A percentile compares a stretch with the other conserved stretches of the same genome.
Conservation (phyloP, 1,139 yeast genomes). For the Suhomyces bolitotheri region DNA sequence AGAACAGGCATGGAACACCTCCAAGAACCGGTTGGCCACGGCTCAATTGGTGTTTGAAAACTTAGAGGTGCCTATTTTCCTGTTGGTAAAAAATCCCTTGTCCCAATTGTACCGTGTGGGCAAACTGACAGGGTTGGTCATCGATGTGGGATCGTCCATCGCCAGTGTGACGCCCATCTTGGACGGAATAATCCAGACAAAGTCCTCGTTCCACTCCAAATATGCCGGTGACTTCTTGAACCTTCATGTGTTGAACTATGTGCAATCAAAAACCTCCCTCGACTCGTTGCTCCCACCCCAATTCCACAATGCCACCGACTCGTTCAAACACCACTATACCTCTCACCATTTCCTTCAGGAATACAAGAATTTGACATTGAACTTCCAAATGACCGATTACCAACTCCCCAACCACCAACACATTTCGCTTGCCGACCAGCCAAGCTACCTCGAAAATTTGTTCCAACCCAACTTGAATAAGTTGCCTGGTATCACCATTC, state of each 20-base stretch:
- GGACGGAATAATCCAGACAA: constrained; percentile 66
- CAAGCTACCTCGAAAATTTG: constrained; percentile 50
- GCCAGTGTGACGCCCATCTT: constrained; percentile 68
- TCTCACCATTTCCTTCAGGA: constrained; percentile 46
- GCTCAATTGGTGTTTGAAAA: constrained; percentile 66
- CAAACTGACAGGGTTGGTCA: constrained; percentile 63
- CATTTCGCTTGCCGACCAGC: constrained; percentile 38
- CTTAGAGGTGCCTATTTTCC: constrained; percentile 64
- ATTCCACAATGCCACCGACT: constrained; percentile 33
- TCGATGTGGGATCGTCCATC: constrained; percentile 65
- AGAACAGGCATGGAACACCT: constrained; percentile 62
- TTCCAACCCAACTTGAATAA: constrained; percentile 51
- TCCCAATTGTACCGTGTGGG: constrained; percentile 72
- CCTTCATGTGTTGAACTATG: constrained; percentile 49
- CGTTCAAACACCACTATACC: constrained; percentile 49
- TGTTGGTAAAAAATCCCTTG: constrained; percentile 67
- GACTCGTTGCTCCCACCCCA: constrained; percentile 32
- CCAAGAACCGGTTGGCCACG: constrained; percentile 50
- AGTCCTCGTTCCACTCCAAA: constrained; percentile 59
- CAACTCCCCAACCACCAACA: constrained; percentile 50
- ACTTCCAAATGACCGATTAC: constrained; percentile 32
- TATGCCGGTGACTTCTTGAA: constrained; percentile 73
- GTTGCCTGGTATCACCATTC: constrained; percentile 27
- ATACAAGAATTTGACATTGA: constrained; percentile 36
- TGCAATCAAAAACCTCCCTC: constrained; percentile 30